Base-by-base conservation (phyloP, 2,329 filamentous ascomycete species). In the Penicillium sp. region DNA sequence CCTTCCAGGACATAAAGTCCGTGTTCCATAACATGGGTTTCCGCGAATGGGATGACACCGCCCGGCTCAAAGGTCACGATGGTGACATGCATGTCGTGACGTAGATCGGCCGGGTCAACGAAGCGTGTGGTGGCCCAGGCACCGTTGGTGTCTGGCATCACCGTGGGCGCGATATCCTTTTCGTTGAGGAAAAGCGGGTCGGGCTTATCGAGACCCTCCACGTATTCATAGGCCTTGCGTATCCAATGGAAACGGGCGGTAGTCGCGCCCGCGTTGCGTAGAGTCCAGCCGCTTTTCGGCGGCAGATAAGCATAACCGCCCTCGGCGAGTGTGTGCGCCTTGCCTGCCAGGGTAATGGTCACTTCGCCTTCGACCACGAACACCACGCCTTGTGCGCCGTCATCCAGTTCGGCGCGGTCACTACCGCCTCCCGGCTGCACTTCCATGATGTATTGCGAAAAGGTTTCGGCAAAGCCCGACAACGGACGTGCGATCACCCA, bases 361-460 rank as follows among this genome's bases (percentile, higher is more conserved):
- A 63, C 51, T 55, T 62, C 49, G 45, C 61, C 61, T 33, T 61
- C 59, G 11, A 63, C 61, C 4, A 63, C 61, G 35, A 63, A 63
- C 1, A 63, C 22, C 0, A 63, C 61, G 11, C 61, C 61, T 20
- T 63, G 48, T 11, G 61, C 61, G 7, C 22, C 40, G 14, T 57
- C 50, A 38, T 63, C 61, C 0, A 60, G 44, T 36, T 63, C 61
- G 16, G 57, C 59, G 8, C 59, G 58, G 13, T 61, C 57, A 38
- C 61, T 63, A 6, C 61, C 61, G 30, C 61, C 61, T 0, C 61
- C 61, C 1, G 61, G 51, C 33, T 59, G 54, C 18, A 63, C 61
- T 49, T 63, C 61, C 61, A 63, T 63, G 25, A 63, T 63, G 42
- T 63, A 63, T 53, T 63, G 61, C n/a, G 61, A 63, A 41, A 63